These are phyloP conservation scores for Fusarium falciforme DNA, from an alignment of 2,329 filamentous ascomycete species.

Conservation along the genomic window DNA sequence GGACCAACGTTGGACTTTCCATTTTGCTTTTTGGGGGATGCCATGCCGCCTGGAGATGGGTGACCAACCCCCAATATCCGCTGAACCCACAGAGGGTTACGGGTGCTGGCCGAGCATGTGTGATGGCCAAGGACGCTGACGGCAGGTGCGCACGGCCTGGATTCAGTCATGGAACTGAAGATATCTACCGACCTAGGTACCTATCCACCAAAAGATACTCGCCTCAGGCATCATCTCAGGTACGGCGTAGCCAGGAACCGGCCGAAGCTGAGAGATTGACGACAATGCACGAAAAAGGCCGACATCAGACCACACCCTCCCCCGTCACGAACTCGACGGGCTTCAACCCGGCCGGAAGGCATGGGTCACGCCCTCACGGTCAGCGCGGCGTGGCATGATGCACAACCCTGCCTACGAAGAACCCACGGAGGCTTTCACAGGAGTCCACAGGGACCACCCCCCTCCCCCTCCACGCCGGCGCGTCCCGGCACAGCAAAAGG, in stretches of 20 bases:
- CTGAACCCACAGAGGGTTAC: constrained; percentile 3
- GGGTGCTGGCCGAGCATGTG: constrained; percentile 8
- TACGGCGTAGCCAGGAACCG: not conserved
- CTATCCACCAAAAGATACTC: not conserved
- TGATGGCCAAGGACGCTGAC: not conserved
- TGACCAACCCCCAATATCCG: not conserved
- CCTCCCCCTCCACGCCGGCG: constrained; percentile 38
- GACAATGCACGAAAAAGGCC: constrained; percentile 10
- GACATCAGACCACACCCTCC: constrained; percentile 27
- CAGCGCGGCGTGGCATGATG: constrained; percentile 43
- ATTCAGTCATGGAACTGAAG: not conserved
- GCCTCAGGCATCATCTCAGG: not conserved
- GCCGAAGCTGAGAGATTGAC: constrained; percentile 20
- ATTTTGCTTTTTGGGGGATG: not conserved
- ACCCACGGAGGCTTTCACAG: constrained; percentile 19
- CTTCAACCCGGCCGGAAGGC: constrained; percentile 5
- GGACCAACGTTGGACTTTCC: not conserved
- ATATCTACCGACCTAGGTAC: not conserved
- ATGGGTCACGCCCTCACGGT: constrained; percentile 24
- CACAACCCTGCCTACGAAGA: constrained; percentile 28
- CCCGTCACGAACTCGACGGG: constrained; percentile 17
- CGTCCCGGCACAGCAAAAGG: constrained; percentile 35
- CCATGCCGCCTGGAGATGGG: not conserved
- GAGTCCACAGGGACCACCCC: constrained; percentile 23
- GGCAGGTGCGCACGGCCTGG: constrained; percentile 11